Conservation (phyloP, 257 asterid species). For the Cynanchum wilfordii region DNA sequence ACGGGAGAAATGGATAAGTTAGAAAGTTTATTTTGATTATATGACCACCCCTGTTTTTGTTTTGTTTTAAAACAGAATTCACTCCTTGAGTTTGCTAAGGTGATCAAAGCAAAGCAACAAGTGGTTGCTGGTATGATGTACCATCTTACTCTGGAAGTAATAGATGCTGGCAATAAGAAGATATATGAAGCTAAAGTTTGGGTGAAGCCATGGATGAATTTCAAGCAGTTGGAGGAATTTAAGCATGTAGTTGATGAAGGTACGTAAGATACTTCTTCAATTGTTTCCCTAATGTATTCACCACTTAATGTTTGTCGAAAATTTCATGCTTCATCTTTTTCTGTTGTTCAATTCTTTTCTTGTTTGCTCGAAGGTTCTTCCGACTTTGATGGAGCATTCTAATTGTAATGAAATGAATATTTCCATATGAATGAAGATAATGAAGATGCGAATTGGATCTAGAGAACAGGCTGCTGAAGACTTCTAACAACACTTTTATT, state of each 20-base stretch:
- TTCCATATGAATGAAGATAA: background rate
- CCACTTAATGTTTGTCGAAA: background rate
- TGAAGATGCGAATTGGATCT: background rate
- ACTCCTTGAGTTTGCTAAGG: conserved; percentile 67
- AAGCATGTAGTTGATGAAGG: conserved; percentile 29
- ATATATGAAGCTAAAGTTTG: conserved; percentile 48
- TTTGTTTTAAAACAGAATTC: conserved; percentile 40
- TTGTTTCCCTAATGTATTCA: background rate
- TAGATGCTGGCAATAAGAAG: conserved; percentile 40
- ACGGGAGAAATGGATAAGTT: background rate
- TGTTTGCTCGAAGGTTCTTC: background rate
- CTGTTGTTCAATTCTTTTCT: background rate
- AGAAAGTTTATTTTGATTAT: background rate
- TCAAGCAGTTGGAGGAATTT: conserved; percentile 48
- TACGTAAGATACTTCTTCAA: conserved; percentile 1
- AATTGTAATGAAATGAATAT: background rate
- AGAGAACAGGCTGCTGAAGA: background rate
- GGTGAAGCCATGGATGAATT: conserved; percentile 67
- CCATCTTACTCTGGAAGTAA: conserved; percentile 43
- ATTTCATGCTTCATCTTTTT: background rate
- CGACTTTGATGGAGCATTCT: background rate
- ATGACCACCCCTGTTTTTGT: background rate
- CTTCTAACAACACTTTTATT: background rate
- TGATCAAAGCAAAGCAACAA: conserved; percentile 68
- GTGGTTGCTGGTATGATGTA: conserved; percentile 69